A percentile compares a stretch with the other conserved stretches of the same genome.
phyloP scores from a whole-genome alignment of 2,329 filamentous ascomycete genomes.

The Aspergillus ibericus region DNA sequence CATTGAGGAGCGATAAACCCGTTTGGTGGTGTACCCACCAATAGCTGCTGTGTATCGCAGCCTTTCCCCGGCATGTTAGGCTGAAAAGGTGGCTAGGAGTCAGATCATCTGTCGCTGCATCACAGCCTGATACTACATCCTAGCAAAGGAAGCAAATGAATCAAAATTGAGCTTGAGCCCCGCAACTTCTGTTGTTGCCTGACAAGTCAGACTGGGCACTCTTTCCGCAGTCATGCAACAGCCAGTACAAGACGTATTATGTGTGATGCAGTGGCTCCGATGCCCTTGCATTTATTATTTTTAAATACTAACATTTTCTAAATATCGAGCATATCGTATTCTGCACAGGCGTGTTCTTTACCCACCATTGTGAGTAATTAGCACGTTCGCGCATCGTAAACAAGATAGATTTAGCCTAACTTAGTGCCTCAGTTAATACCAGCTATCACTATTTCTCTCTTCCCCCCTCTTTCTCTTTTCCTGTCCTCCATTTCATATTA shows the following conservation, averaged over 20 bases:
- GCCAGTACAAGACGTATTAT: neutral
- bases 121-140: neutral
- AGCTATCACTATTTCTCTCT: too few relatives aligned
- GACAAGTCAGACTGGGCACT: neutral
- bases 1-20: slow-evolving; percentile 7
- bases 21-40: slow-evolving; percentile 13
- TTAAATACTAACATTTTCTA: neutral
- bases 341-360: neutral
- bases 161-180: slow-evolving; percentile 5
- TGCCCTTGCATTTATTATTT: neutral
- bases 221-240: neutral
- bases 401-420: neutral
- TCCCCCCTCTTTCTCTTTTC: too few relatives aligned
- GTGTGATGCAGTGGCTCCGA: neutral
- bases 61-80: slow-evolving; percentile 11
- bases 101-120: slow-evolving; percentile 7
- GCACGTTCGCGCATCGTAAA: neutral
- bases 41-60: slow-evolving; percentile 10
- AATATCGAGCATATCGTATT: neutral
- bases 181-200: slow-evolving; percentile 9
- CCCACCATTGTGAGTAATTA: neutral
- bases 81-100: slow-evolving; percentile 14
- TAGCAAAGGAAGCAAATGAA: slow-evolving; percentile 6
- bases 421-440: neutral
- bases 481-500: too few relatives aligned